Conservation (phyloP, 495 filamentous ascomycete genomes). For the Aspergillus campestris region DNA sequence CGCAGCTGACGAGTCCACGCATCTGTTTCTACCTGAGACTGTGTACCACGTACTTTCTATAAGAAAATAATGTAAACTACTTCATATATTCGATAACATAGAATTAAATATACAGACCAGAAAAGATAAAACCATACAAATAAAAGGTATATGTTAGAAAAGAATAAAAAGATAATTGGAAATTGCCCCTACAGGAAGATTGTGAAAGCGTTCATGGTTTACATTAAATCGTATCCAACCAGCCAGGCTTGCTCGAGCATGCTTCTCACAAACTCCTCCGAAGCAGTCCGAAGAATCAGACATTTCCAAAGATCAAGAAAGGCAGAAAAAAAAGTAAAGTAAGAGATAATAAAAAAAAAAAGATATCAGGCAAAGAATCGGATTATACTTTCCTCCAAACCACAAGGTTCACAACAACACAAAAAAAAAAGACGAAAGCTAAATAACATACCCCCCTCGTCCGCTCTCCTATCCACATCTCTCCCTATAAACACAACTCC, state of each 20-base stretch:
- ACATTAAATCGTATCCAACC: constrained; percentile 41
- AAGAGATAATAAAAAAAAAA: constrained; percentile 14
- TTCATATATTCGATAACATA: too few species aligned
- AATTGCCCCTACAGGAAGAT: constrained; percentile 5
- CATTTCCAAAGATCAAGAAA: constrained; percentile 15
- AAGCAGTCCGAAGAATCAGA: constrained; percentile 32
- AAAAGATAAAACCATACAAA: too few species aligned
- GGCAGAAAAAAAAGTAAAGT: constrained; percentile 19
- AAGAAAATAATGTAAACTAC: too few species aligned
- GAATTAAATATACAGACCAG: too few species aligned
- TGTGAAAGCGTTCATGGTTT: constrained; percentile 39
- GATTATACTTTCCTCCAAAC: constrained; percentile 19
- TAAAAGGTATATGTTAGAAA: constrained; percentile 11
- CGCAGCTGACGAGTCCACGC: too few species aligned
- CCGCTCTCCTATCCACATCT: too few species aligned
- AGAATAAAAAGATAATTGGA: constrained; percentile 23
- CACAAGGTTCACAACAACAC: not conserved
- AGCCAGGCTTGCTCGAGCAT: constrained; percentile 15
- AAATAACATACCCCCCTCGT: constrained; percentile 9
- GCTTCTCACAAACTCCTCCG: constrained; percentile 33
- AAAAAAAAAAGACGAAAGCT: not conserved
- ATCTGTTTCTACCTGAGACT: too few species aligned
- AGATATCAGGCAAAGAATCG: constrained; percentile 23
- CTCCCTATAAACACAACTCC: not conserved
- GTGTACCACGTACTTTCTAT: too few species aligned